Base-by-base conservation (phyloP, 2,329 filamentous ascomycete species). In the Leptodontidium sp. region DNA sequence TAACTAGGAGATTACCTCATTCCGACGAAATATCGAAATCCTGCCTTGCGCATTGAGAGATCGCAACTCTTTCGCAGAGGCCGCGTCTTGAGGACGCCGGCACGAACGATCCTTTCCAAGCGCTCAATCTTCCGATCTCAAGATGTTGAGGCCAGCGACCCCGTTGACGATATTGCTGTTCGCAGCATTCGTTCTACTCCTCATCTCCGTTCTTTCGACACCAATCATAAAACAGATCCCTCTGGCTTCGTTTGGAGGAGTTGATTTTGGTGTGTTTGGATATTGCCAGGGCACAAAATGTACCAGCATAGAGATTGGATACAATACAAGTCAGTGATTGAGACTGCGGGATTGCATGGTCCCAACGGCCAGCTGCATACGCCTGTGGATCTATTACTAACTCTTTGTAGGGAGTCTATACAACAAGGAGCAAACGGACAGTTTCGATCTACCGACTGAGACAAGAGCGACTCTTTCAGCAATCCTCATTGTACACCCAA, bases 191-290 rank as follows among this genome's bases (percentile, higher is more conserved):
- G 91, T 86, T 71, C 85, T 98, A 71, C 86, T 98, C 64, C 84
- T 98, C 58, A 85, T 99, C 49, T 93, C 94, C 58, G 93, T 94
- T 49, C 83, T 99, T n/a, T 97, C 95, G 1, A 94, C 93, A 0
- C 96, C 96, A 21, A 89, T 99, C 74, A 91, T 98, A 78, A 90
- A 91, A 77, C 87, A 85, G 32, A 97, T 99, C 58, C 93, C 94
- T 11, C 85, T 99, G 52, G 94, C 92, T 47, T 90, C 88, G 64
- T 95, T 90, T 78, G 82, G 90, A 52, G 90, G 91, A 75, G 88
- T 93, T 74, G 90, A 90, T 74, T 98, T 97, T 84, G 96, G 96
- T 61, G 94, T 98, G 61, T 95, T 98, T 83, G 96, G 96, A 32
- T 97, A 89, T 77, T 99, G 96, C 81, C 85, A 88, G 72, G 83